Base-by-base conservation (phyloP, 805 yeast genomes). In the Candida maesae region DNA sequence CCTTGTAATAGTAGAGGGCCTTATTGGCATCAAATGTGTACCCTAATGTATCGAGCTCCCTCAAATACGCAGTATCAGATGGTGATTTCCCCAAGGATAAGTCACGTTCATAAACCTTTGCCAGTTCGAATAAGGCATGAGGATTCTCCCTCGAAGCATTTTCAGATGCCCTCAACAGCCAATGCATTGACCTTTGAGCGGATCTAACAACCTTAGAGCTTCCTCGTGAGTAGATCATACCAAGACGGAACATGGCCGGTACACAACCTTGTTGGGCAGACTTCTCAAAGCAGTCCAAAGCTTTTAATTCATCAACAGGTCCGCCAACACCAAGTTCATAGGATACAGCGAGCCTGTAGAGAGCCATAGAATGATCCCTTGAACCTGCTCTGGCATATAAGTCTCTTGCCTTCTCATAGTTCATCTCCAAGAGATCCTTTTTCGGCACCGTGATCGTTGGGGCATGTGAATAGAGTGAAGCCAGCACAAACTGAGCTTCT, bases 221-320 rank as follows among this genome's bases (percentile, higher is more conserved):
- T 3, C 82, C 83, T 14, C 75, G 68, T 14, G 81, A 65, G 49
- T 73, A 67, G 34, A 80, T 68, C 76, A 80, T 74, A 6, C 89
- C 93, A 14, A 84, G 62, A 59, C 83, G 81, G 63, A 81, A 83
- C 85, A 83, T 81, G 17, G 88, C 79, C 12, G 79, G 72, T 4
- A 74, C 76, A 48, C 75, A 78, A 5, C 82, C 83, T 17, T 71
- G 59, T n/a, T 68, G 61, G 3, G 90, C 86, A 0, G 88, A 85
- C 35, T 68, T 65, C 26, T 68, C 66, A 60, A 78, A 83, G 64
- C 73, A 78, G 12, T 64, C 53, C 19, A 78, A 60, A 9, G 88
- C 79, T 43, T 68, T 67, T n/a, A 46, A 50, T 14, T 64, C 61
- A 50, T 74, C 74, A 30, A 65, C 55, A 40, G 63, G 51, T 19